A percentile compares a stretch with the other conserved stretches of the same genome.
Evolutionary conservation across 1,139 yeast species (phyloP).

Genomic region (Taphrina betulina): DNA sequence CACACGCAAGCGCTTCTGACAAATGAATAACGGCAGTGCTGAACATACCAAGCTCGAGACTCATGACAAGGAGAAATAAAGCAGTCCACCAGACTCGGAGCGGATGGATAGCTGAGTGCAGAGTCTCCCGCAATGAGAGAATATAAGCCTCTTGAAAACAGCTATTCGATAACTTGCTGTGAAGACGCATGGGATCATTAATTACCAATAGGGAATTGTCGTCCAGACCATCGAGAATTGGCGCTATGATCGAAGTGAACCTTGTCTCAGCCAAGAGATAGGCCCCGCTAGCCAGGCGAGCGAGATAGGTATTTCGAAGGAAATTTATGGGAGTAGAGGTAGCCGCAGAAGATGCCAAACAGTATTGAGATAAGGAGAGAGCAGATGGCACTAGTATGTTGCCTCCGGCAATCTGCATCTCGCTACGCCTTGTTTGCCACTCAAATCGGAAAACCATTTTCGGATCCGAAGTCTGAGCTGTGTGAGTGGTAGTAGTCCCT

Average conservation of each 20-base stretch:
- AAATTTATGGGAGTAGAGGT: not conserved
- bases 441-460: not conserved
- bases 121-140: not conserved
- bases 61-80: not conserved
- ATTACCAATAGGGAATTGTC: not conserved
- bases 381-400: not conserved
- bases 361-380: not conserved
- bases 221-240: not conserved
- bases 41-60: not conserved
- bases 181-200: not conserved
- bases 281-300: not conserved
- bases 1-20: not conserved
- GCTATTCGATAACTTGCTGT: not conserved
- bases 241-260: not conserved
- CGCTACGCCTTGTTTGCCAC: not conserved
- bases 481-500: not conserved
- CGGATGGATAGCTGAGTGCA: not conserved
- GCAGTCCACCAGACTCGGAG: not conserved
- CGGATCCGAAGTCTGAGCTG: too few species aligned
- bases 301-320: not conserved
- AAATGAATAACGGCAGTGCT: not conserved
- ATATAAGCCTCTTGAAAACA: not conserved
- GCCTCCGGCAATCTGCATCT: not conserved
- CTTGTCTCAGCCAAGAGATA: not conserved
- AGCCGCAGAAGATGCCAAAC: not conserved